Conservation (phyloP, 345 rosid species). For the Pelargonium nanum region DNA sequence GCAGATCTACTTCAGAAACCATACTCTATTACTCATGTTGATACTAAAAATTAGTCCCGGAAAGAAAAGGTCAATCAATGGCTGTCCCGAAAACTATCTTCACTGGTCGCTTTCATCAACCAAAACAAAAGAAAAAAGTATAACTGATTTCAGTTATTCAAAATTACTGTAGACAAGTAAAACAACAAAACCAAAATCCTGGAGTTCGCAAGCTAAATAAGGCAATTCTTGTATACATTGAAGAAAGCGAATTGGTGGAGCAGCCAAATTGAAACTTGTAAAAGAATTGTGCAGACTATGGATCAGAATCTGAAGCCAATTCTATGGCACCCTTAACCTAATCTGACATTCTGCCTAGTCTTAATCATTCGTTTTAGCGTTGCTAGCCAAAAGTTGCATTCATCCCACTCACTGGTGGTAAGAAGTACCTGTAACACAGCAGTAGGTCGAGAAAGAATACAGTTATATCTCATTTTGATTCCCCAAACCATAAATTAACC, state of each 20-base stretch:
- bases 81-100: background rate
- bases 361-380: constrained; percentile 89
- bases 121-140: too few relatives aligned
- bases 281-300: too few relatives aligned
- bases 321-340: constrained; percentile 21
- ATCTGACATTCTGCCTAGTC: constrained; percentile 67
- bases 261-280: too few relatives aligned
- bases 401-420: constrained; percentile 98
- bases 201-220: too few relatives aligned
- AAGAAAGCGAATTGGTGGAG: too few relatives aligned
- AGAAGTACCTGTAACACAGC: constrained; percentile 49
- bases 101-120: background rate
- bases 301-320: too few relatives aligned
- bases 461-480: background rate
- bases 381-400: constrained; percentile 93
- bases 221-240: too few relatives aligned
- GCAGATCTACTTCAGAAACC: background rate
- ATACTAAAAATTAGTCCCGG: background rate
- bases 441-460: background rate
- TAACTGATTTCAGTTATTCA: background rate
- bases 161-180: background rate
- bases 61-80: background rate
- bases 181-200: background rate
- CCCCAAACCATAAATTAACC: background rate
- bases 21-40: background rate